Percentiles rank a stretch among this genome's conserved stretches.
phyloP scores from a whole-genome alignment of 2,329 filamentous ascomycete genomes.

The Coniochaeta hoffmannii region DNA sequence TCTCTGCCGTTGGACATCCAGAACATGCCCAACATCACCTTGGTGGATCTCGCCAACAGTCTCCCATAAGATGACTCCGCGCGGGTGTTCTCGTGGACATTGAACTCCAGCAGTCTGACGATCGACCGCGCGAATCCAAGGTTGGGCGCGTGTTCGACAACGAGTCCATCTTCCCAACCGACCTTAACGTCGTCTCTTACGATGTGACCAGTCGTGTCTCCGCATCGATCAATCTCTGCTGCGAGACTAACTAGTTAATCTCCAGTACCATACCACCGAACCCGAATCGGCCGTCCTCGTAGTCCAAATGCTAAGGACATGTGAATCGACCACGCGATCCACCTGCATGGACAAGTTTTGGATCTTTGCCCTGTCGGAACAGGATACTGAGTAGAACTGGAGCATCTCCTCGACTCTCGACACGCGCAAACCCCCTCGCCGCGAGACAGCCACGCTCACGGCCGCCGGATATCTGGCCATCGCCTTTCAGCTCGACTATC shows the following conservation, averaged over 20 bases:
- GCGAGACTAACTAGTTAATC: neutral
- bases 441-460: slow-evolving; percentile 59
- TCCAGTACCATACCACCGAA: neutral
- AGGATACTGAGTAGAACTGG: slow-evolving; percentile 42
- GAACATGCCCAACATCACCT: slow-evolving; percentile 3
- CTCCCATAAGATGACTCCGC: neutral
- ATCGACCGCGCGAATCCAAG: slow-evolving; percentile 17
- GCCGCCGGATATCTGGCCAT: slow-evolving; percentile 61
- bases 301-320: neutral
- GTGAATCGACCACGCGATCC: slow-evolving; percentile 58
- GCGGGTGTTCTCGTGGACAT: slow-evolving; percentile 15
- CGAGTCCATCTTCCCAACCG: too few relatives aligned
- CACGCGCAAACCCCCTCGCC: slow-evolving; percentile 48
- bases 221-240: neutral
- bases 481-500: slow-evolving; percentile 57
- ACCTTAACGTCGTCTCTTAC: too few relatives aligned
- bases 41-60: neutral
- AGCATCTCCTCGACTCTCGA: slow-evolving; percentile 24
- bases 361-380: slow-evolving; percentile 49
- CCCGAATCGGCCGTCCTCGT: slow-evolving; percentile 7
- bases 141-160: neutral
- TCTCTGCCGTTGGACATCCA: slow-evolving; percentile 15
- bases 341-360: slow-evolving; percentile 73
- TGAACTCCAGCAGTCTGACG: slow-evolving; percentile 14
- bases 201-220: too few relatives aligned